A percentile compares a stretch with the other conserved stretches of the same genome.
Evolutionary conservation across 2,329 filamentous ascomycete species (phyloP).

Genomic region (Gnomoniopsis smithogilvyi): DNA sequence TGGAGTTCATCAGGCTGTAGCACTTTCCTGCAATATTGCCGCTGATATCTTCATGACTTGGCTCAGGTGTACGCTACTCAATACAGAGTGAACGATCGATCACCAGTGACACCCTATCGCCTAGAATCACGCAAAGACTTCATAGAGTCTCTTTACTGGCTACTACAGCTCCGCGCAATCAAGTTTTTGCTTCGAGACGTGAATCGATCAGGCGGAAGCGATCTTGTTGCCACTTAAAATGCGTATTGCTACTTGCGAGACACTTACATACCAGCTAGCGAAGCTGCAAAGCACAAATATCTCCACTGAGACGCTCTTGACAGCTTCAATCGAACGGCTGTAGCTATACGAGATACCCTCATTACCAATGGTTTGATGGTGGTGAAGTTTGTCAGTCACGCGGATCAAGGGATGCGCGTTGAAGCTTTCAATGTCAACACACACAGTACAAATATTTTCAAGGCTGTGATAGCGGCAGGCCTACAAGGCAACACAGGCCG

Average conservation of each 20-base stretch:
- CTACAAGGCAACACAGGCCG: slow-evolving; percentile 40
- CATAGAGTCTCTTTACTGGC: no score
- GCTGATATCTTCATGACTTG: background rate
- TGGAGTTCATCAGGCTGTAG: background rate
- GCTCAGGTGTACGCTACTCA: no score
- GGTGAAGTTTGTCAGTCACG: background rate
- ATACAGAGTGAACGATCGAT: background rate
- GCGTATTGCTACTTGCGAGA: background rate
- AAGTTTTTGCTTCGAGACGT: no score
- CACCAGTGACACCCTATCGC: background rate
- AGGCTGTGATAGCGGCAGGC: slow-evolving; percentile 40
- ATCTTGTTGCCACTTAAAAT: background rate
- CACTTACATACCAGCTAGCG: background rate
- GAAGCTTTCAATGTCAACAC: slow-evolving; percentile 41
- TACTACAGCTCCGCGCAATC: no score
- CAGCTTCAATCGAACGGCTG: slow-evolving; percentile 29
- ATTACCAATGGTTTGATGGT: slow-evolving; percentile 29
- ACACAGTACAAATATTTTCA: slow-evolving; percentile 37
- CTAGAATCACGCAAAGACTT: no score
- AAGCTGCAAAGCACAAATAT: background rate
- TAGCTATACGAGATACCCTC: slow-evolving; percentile 35
- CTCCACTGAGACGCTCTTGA: slow-evolving; percentile 30
- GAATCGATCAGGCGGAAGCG: no score
- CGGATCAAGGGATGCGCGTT: slow-evolving; percentile 26
- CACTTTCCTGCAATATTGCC: background rate